Base-by-base conservation (phyloP, 2,329 filamentous ascomycete genomes). In the Aspergillus awamori region DNA sequence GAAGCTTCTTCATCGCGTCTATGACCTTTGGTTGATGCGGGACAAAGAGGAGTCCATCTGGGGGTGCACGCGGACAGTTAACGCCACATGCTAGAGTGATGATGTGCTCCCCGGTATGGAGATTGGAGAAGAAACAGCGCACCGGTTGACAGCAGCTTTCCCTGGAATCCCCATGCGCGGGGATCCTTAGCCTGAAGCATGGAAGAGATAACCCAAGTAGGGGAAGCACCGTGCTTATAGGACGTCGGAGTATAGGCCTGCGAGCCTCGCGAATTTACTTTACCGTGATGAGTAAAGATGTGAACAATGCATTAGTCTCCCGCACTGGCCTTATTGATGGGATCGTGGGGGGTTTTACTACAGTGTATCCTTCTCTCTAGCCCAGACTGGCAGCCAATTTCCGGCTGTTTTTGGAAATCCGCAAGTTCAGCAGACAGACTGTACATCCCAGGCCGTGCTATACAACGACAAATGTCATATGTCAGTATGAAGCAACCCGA, bases 41-140 rank as follows among this genome's bases (percentile, higher is more conserved):
- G 54, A 28, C 36, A 26, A 43, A 36, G 53, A 47, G 53, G 28
- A 56, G 26, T 22, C 36, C 43, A 56, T 30, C 53, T 62, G 49
- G 62, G 59, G 33, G 33, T 36, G 62, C 62, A 22, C 60, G 45
- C 53, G 48, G 26, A 41, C 41, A 48, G 52, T 59, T 55, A 45
- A 62, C 63, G 60, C 60, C 57, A 65, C 62, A 55, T 39, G 49
- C 38, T 59, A 30, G 39, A 53, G 53, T 45, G 51, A 65, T 66
- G 58, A 61, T 64, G 64, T 61, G 56, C 58, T 60, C 57, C 20
- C 13, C 26, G 24, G 22, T 15, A 49, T 26, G 45, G 45, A 30
- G 28, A 30, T 22, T 45, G 41, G 41, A 45, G 41, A 24, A 24
- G 8, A 17, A 22, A 24, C 4, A 41, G 20, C 41, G 41, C 47